Base-by-base conservation (phyloP, 176 grass and related monocot genomes). In the Paspalum notatum region DNA sequence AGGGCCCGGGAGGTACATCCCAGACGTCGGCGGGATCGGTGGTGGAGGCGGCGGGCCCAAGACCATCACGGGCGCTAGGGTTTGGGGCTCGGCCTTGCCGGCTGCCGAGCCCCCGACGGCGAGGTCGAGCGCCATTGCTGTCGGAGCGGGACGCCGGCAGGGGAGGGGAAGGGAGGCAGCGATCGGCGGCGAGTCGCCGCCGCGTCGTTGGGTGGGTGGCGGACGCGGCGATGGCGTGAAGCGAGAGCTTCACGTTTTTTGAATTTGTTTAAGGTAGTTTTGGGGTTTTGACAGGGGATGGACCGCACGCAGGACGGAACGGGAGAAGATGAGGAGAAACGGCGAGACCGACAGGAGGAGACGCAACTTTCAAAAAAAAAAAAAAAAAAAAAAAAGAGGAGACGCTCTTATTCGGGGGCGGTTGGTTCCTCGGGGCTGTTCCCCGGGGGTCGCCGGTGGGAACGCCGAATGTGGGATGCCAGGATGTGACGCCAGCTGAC, bases 111-210 rank as follows among this genome's bases (percentile, higher is more conserved):
- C 80, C 41, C 62, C 20, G 15, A 37, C 43, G 12, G 56, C 47
- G 42, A 48, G 68, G 44, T 79, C 75, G 42, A 48, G 72, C 68
- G 75, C 63, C 88, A 88, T 88, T 82, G 88, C 82, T 80, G 88
- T 74, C 70, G 76, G 71, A 54, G 63, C 50, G 15, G 39, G 81
- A 25, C 71, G 43, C 70, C 10, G 77, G 41, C 16, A 46, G 22
- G 53, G 44, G 37, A 8, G 53, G 44, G 37, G 32, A 6, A 7
- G 17, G 72, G 44, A 78, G 8, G 32, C 5, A 1, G 41, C 57
- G n/a, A 6, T 68, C 47, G 74, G 57, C 66, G 58, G 27, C 32
- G 66, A 44, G 46, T 66, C 65, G 56, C 25, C 26, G 48, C 55
- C 46, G 64, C 44, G 52, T 37, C 6, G 65, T 44, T 58, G 54